phyloP scores from a whole-genome alignment of 371 early-diverging fungal species.

The Zychaea mexicana region DNA sequence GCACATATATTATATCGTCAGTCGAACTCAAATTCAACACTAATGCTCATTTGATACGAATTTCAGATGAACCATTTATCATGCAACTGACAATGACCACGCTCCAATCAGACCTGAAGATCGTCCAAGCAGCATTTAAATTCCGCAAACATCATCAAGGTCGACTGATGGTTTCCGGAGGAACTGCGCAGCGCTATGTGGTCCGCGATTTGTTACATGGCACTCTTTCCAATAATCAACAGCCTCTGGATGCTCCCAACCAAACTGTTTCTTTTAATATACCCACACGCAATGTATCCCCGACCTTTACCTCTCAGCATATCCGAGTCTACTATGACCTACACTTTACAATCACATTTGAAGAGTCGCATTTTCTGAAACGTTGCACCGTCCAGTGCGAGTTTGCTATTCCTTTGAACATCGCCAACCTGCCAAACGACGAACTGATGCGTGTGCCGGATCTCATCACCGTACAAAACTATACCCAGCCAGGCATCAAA shows the following conservation, averaged over 20 bases:
- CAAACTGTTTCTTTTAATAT: slow-evolving; percentile 27
- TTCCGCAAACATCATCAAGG: slow-evolving; percentile 47
- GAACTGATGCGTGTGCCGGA: slow-evolving; percentile 38
- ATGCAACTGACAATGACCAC: slow-evolving; percentile 13
- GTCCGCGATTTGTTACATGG: not conserved
- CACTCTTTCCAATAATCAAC: not conserved
- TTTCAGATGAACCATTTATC: slow-evolving; percentile 7
- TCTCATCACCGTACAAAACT: slow-evolving; percentile 30
- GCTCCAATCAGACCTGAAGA: slow-evolving; percentile 3
- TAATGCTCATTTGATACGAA: too few relatives aligned
- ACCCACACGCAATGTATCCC: slow-evolving; percentile 48
- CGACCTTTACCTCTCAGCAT: slow-evolving; percentile 44
- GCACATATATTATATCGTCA: not conserved
- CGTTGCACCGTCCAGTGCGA: slow-evolving; percentile 17
- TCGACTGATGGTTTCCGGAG: slow-evolving; percentile 18
- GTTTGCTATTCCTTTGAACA: slow-evolving; percentile 56
- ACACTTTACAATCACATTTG: slow-evolving; percentile 28
- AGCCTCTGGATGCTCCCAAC: not conserved
- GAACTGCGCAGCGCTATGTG: not conserved
- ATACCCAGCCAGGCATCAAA: slow-evolving; percentile 25
- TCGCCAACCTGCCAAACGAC: slow-evolving; percentile 92
- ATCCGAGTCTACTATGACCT: slow-evolving; percentile 47
- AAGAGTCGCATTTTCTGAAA: slow-evolving; percentile 14
- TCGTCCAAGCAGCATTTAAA: slow-evolving; percentile 13
- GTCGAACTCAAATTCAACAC: too few relatives aligned